Evolutionary conservation across 202 grass and related monocot genomes (phyloP).

Genomic region (Bolboschoenoplectus hybrid): DNA sequence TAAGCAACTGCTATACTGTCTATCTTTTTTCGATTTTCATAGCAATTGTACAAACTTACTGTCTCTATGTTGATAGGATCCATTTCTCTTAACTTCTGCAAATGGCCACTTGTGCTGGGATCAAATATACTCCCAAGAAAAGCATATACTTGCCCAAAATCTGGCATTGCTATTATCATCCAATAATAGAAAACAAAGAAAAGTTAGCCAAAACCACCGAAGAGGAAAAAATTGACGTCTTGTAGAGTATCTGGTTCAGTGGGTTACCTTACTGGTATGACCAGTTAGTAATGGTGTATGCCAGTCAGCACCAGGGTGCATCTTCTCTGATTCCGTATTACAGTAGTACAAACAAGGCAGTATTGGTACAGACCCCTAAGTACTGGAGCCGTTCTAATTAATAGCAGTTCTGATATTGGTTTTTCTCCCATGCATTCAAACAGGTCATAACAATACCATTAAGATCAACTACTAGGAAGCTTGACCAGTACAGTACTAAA

Average conservation of each 20-base stretch:
- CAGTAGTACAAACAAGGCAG: conserved; percentile 23
- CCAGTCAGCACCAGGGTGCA: neutral
- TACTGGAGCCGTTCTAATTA: conserved; percentile 3
- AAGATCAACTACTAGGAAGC: neutral
- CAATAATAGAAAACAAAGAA: conserved; percentile 40
- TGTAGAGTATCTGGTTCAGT: neutral
- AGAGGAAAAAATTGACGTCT: neutral
- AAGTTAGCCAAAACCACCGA: conserved; percentile 26
- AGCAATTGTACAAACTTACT: conserved; percentile 48
- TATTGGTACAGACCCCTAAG: conserved; percentile 18
- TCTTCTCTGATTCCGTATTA: conserved; percentile 7
- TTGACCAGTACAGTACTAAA: neutral
- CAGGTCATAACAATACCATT: neutral
- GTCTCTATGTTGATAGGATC: conserved; percentile 77
- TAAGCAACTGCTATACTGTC: conserved; percentile 6
- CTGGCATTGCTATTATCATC: conserved; percentile 64
- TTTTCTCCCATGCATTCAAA: neutral
- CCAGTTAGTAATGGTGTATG: conserved; percentile 1
- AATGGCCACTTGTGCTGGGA: conserved; percentile 65
- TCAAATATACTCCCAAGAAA: conserved; percentile 95
- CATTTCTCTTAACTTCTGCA: conserved; percentile 79
- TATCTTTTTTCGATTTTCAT: neutral
- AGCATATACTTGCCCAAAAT: conserved; percentile 77
- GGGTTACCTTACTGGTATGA: conserved; percentile 4
- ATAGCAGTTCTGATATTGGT: neutral